phyloP scores from a whole-genome alignment of 148 eudicot species.

The Cornus kousa region DNA sequence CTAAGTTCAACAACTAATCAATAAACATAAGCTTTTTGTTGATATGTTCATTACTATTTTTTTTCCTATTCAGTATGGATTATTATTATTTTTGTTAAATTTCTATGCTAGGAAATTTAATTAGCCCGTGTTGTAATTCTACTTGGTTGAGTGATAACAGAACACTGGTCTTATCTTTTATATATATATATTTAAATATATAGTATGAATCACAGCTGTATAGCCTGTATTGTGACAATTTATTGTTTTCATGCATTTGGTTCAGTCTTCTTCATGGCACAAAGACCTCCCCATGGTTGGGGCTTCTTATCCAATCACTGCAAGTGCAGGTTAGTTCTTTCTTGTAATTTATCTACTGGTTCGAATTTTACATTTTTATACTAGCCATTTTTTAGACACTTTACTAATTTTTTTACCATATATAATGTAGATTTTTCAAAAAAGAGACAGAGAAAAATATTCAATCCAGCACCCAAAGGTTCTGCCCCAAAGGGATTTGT shows the following conservation, averaged over 20 bases:
- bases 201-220: neutral
- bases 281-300: slow-evolving; percentile 32
- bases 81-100: neutral
- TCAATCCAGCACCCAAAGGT: slow-evolving; percentile 47
- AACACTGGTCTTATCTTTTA: neutral
- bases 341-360: slow-evolving; percentile 9
- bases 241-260: slow-evolving; percentile 12
- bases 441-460: slow-evolving; percentile 47
- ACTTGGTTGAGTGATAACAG: neutral
- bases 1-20: neutral
- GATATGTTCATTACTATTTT: neutral
- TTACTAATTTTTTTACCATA: neutral
- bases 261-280: slow-evolving; percentile 57
- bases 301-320: slow-evolving; percentile 43
- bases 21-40: neutral
- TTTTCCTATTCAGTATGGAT: neutral
- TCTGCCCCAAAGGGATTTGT: slow-evolving; percentile 60
- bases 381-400: neutral
- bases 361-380: neutral
- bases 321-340: slow-evolving; percentile 66
- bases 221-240: neutral
- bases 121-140: neutral
- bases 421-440: slow-evolving; percentile 57
- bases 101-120: neutral
- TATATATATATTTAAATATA: neutral